phyloP scores from a whole-genome alignment of 371 early-diverging fungal species.

The Mortierella sp. region DNA sequence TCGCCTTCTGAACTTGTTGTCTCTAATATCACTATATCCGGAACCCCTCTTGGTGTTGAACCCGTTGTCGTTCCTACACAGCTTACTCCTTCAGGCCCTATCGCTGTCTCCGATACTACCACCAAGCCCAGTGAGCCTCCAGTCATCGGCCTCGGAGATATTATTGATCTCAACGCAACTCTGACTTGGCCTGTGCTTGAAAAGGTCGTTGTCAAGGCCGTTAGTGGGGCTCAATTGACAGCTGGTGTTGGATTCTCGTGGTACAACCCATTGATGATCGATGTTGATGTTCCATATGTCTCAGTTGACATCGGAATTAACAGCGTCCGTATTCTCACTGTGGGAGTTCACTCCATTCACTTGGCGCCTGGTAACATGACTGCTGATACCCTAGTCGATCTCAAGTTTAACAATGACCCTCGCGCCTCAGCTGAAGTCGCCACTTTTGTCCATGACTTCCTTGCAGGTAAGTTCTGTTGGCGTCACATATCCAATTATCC shows the following conservation, averaged over 20 bases:
- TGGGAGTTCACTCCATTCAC: conserved; percentile 31
- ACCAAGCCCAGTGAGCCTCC: conserved; percentile 19
- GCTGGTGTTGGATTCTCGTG: conserved; percentile 51
- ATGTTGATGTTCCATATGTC: conserved; percentile 39
- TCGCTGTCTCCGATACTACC: conserved; percentile 11
- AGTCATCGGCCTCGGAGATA: conserved; percentile 33
- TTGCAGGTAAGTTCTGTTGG: conserved; percentile 23
- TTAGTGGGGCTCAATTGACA: conserved; percentile 35
- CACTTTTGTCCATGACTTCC: conserved; percentile 37
- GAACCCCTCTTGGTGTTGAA: conserved; percentile 21
- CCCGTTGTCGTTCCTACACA: conserved; percentile 40
- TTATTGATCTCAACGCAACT: conserved; percentile 39
- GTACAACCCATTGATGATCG: conserved; percentile 49
- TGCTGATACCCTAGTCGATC: conserved; percentile 40
- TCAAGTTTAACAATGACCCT: conserved; percentile 50
- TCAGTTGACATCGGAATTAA: conserved; percentile 44
- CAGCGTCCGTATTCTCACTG: conserved; percentile 31
- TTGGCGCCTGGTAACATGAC: conserved; percentile 43
- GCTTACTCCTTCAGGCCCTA: conserved; percentile 23
- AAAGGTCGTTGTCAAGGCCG: conserved; percentile 43
- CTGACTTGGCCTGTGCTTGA: conserved; percentile 31
- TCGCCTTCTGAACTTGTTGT: conserved; percentile 36
- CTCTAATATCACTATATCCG: conserved; percentile 15
- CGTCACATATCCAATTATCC: not conserved
- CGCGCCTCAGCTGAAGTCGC: conserved; percentile 33